Evolutionary conservation across 345 rosid species (phyloP).

Genomic region (Pistacia vera): DNA sequence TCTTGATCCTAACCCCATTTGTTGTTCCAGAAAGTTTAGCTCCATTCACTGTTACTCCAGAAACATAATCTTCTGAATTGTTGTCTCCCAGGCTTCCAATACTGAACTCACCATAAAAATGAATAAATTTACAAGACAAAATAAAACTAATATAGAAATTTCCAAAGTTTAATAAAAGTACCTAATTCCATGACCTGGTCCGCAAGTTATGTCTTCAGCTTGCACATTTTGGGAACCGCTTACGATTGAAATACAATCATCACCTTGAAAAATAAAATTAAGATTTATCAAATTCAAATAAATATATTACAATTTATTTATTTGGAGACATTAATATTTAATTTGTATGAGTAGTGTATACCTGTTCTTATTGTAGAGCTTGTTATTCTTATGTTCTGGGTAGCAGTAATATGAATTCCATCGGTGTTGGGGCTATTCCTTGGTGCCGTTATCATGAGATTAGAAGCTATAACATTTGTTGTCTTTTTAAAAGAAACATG

Average conservation of each 20-base stretch:
- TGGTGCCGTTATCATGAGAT: conserved; percentile 57
- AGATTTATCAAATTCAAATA: too few species aligned
- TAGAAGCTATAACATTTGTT: conserved; percentile 47
- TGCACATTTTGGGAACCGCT: conserved; percentile 55
- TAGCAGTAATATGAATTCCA: conserved; percentile 75
- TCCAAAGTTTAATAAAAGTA: neutral
- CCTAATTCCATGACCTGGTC: conserved; percentile 86
- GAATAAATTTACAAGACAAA: neutral
- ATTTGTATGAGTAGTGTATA: neutral
- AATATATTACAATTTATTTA: too few species aligned
- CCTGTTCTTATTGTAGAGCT: conserved; percentile 67
- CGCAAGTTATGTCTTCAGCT: conserved; percentile 53
- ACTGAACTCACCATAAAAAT: conserved; percentile 33
- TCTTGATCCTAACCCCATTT: conserved; percentile 90
- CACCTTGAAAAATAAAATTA: conserved; percentile 43
- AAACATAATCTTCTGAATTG: conserved; percentile 59
- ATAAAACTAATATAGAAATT: neutral
- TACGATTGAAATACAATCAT: conserved; percentile 78
- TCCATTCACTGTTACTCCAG: conserved; percentile 64
- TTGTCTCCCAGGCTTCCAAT: conserved; percentile 78
- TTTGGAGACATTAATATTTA: too few species aligned
- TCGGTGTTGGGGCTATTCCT: conserved; percentile 81
- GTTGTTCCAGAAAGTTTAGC: conserved; percentile 65
- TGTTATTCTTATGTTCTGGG: conserved; percentile 62
- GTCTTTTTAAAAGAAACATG: conserved; percentile 63